A percentile compares a stretch with the other conserved stretches of the same genome.
Conservation (phyloP, 371 early-diverging fungal genomes). For the Rhizopus arrhizus region DNA sequence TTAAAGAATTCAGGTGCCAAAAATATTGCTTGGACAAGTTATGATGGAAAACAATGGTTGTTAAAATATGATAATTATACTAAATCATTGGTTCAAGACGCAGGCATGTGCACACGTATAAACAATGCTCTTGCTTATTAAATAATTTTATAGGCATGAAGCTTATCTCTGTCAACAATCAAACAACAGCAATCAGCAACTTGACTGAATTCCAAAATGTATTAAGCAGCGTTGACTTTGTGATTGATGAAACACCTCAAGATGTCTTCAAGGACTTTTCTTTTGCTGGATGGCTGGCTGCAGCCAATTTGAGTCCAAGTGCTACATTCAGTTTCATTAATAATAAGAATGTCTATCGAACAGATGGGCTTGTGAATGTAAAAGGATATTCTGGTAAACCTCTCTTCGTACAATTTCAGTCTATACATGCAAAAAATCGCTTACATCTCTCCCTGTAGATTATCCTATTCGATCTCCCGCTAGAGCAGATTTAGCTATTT, state of each 20-base stretch:
- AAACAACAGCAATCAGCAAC: constrained; percentile 13
- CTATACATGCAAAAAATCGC: neutral
- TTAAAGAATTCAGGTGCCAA: constrained; percentile 28
- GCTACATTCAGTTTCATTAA: constrained; percentile 7
- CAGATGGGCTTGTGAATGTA: constrained; percentile 21
- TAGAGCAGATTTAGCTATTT: constrained; percentile 40
- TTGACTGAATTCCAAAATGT: constrained; percentile 16
- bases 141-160: constrained; percentile 11
- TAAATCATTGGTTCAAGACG: constrained; percentile 18
- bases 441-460: constrained; percentile 19
- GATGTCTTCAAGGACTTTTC: constrained; percentile 20
- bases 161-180: constrained; percentile 5
- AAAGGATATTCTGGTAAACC: constrained; percentile 24
- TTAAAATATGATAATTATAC: constrained; percentile 6
- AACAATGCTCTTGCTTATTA: neutral
- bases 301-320: constrained; percentile 18
- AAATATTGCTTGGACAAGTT: constrained; percentile 29
- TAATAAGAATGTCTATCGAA: constrained; percentile 16
- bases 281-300: constrained; percentile 23
- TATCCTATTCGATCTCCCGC: constrained; percentile 40
- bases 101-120: constrained; percentile 15
- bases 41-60: constrained; percentile 23
- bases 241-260: constrained; percentile 22
- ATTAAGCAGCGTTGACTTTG: constrained; percentile 12
- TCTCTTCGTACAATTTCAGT: no score